phyloP scores from a whole-genome alignment of 108 stramenopile genomes.

The Cyclotella distinguenda region DNA sequence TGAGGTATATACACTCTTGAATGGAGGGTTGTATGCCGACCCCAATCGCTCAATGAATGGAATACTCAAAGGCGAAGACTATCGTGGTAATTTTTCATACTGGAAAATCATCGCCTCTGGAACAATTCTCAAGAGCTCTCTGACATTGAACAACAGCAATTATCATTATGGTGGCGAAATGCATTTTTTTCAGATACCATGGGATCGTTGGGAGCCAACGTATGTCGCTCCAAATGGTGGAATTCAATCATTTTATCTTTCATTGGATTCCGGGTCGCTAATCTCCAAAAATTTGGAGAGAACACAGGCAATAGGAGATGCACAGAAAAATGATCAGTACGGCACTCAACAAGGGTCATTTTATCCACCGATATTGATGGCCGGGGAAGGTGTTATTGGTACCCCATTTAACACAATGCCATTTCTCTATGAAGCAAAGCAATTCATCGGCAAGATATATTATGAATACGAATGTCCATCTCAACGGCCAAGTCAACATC shows the following conservation, averaged over 20 bases:
- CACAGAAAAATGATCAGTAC: constrained; percentile 19
- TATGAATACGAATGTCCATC: constrained; percentile 32
- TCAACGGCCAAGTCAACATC: neutral
- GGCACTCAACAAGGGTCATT: neutral
- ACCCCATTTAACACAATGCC: constrained; percentile 17
- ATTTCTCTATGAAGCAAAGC: constrained; percentile 24
- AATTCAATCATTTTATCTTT: constrained; percentile 33
- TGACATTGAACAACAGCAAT: neutral
- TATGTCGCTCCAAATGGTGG: constrained; percentile 21
- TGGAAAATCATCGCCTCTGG: constrained; percentile 22
- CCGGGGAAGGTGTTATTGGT: constrained; percentile 33
- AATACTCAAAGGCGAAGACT: constrained; percentile 13
- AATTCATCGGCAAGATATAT: constrained; percentile 29
- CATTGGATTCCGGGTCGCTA: constrained; percentile 14
- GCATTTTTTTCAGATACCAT: constrained; percentile 23
- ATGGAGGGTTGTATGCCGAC: constrained; percentile 23
- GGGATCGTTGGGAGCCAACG: constrained; percentile 17
- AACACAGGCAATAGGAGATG: constrained; percentile 7
- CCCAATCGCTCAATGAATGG: constrained; percentile 14
- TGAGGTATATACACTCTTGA: constrained; percentile 19
- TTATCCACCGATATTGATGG: constrained; percentile 11
- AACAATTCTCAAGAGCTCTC: neutral
- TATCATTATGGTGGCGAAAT: neutral
- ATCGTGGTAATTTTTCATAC: constrained; percentile 30
- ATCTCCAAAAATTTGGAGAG: constrained; percentile 14